phyloP scores from a whole-genome alignment of 345 rosid species.

The Citrus unshiu region DNA sequence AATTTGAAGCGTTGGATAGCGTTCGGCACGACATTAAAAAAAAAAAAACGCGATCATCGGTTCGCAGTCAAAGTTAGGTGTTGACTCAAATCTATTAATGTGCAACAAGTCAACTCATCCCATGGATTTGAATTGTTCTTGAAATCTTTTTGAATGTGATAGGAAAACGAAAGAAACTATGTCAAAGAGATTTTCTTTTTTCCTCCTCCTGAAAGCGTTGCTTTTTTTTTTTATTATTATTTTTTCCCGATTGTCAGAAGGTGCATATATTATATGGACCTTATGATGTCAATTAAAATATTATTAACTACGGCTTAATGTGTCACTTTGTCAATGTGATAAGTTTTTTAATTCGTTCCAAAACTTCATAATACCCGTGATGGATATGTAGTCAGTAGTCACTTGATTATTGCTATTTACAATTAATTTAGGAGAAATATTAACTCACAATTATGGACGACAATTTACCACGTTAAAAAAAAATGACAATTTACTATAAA shows the following conservation, averaged over 20 bases:
- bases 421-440: neutral
- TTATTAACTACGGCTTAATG: neutral
- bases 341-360: neutral
- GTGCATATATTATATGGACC: neutral
- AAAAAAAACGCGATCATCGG: too few relatives aligned
- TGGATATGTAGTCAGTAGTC: too few relatives aligned
- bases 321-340: neutral
- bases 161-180: neutral
- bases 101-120: slow-evolving; percentile 7
- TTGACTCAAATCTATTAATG: neutral
- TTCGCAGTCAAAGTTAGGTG: slow-evolving; percentile 16
- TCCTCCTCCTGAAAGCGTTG: neutral
- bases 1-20: neutral
- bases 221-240: neutral
- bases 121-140: neutral
- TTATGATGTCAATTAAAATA: neutral
- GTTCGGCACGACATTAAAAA: too few relatives aligned
- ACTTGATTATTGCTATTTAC: too few relatives aligned
- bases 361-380: too few relatives aligned
- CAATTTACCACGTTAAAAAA: neutral
- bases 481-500: neutral
- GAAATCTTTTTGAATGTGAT: slow-evolving; percentile 3
- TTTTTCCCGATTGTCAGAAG: neutral
- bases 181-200: neutral
- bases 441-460: neutral